A percentile compares a stretch with the other conserved stretches of the same genome.
Evolutionary conservation across 805 yeast species (phyloP).

Genomic region (Yarrowia deformans): DNA sequence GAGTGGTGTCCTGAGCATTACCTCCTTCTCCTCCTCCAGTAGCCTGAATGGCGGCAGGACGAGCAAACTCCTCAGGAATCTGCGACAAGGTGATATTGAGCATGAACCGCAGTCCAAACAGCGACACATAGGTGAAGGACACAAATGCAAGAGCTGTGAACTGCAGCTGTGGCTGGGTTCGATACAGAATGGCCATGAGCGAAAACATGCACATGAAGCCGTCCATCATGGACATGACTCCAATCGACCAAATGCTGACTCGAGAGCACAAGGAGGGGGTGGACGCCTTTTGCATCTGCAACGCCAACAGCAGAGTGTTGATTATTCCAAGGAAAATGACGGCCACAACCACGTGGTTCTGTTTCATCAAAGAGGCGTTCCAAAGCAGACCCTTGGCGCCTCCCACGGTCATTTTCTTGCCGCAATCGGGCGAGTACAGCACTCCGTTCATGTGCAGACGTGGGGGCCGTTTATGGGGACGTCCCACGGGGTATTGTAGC

Average conservation of each 20-base stretch:
- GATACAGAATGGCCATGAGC: conserved; percentile 63
- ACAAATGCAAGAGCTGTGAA: conserved; percentile 73
- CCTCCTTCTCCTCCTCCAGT: neutral
- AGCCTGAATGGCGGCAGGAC: conserved; percentile 51
- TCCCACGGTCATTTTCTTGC: conserved; percentile 55
- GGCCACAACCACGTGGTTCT: conserved; percentile 54
- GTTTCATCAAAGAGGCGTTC: conserved; percentile 14
- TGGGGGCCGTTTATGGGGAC: conserved; percentile 72
- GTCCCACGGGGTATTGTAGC: conserved; percentile 73
- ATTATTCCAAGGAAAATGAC: conserved; percentile 57
- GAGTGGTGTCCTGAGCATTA: conserved; percentile 20
- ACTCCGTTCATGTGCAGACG: conserved; percentile 62
- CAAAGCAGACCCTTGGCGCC: conserved; percentile 13
- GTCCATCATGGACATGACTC: conserved; percentile 70
- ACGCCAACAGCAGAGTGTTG: conserved; percentile 65
- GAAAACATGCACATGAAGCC: conserved; percentile 71
- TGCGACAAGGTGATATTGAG: conserved; percentile 72
- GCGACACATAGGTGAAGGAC: conserved; percentile 70
- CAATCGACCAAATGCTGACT: conserved; percentile 69
- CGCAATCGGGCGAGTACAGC: conserved; percentile 91
- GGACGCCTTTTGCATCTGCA: conserved; percentile 73
- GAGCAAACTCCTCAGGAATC: conserved; percentile 48
- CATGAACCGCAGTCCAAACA: conserved; percentile 79
- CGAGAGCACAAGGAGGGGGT: conserved; percentile 84
- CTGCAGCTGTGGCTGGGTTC: conserved; percentile 64